Evolutionary conservation across 2,329 filamentous ascomycete species (phyloP).

Genomic region (Fusarium sp.): DNA sequence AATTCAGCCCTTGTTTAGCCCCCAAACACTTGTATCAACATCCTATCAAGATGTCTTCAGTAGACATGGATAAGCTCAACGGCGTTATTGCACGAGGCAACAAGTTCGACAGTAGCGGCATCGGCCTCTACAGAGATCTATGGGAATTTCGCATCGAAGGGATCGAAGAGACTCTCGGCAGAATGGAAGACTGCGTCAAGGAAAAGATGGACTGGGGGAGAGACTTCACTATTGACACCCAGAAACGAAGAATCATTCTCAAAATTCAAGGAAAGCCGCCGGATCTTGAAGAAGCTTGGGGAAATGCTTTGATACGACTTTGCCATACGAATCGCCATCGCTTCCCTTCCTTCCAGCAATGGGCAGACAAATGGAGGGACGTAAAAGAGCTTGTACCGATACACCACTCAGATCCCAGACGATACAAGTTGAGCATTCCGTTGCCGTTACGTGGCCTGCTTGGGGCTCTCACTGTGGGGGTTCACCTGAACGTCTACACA

Average conservation of each 20-base stretch:
- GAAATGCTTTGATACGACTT: no score
- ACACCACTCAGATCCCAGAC: constrained; percentile 40
- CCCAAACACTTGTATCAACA: constrained; percentile 17
- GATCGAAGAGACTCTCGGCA: constrained; percentile 41
- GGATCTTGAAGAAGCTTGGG: not conserved
- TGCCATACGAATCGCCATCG: not conserved
- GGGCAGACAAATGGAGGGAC: constrained; percentile 46
- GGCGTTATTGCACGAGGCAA: constrained; percentile 40
- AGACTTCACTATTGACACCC: constrained; percentile 24
- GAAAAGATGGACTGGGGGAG: constrained; percentile 37
- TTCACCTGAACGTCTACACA: constrained; percentile 58
- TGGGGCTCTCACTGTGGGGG: constrained; percentile 56
- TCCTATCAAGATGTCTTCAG: not conserved
- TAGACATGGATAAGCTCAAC: constrained; percentile 33
- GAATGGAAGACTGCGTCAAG: constrained; percentile 31
- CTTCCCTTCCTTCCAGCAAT: not conserved
- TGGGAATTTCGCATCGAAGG: constrained; percentile 41
- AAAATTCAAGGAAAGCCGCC: not conserved
- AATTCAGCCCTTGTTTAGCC: constrained; percentile 15
- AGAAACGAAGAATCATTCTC: constrained; percentile 41
- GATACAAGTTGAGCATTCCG: constrained; percentile 51
- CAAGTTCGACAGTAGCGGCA: constrained; percentile 26
- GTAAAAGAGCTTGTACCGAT: constrained; percentile 51
- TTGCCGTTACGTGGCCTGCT: constrained; percentile 55
- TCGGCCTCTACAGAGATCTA: constrained; percentile 2